These are phyloP conservation scores for Leccinum fibrillosum DNA, from an alignment of 768 basidiomycete genomes.

Conservation along the genomic window DNA sequence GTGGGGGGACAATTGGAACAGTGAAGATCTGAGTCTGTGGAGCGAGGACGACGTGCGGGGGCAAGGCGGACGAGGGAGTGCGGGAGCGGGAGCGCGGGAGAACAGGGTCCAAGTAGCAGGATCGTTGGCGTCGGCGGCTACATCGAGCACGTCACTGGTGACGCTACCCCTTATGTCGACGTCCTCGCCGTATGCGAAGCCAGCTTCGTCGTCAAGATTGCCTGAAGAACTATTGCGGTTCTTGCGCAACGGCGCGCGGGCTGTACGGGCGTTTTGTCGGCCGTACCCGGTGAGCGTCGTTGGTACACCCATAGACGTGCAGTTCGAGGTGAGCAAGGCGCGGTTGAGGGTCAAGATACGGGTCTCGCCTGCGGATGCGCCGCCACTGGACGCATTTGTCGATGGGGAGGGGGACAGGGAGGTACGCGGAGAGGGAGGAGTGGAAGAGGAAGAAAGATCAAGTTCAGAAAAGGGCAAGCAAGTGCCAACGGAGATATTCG, in stretches of 20 bases:
- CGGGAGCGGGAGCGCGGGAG: background rate
- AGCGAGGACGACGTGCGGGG: slow-evolving; percentile 63
- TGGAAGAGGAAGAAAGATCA: background rate
- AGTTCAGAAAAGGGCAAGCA: slow-evolving; percentile 14
- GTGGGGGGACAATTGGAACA: slow-evolving; percentile 97
- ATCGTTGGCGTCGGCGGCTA: slow-evolving; percentile 6
- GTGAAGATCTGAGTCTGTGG: slow-evolving; percentile 93
- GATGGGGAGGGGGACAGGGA: background rate
- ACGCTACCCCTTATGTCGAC: slow-evolving; percentile 19
- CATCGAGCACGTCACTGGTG: slow-evolving; percentile 18
- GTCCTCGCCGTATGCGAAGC: slow-evolving; percentile 1
- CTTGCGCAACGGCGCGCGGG: slow-evolving; percentile 83
- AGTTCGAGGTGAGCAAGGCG: slow-evolving; percentile 74
- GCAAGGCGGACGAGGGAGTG: background rate
- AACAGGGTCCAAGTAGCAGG: background rate
- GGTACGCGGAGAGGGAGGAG: background rate
- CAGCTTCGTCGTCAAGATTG: background rate
- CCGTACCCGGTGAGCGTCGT: slow-evolving; percentile 79
- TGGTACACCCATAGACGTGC: slow-evolving; percentile 60
- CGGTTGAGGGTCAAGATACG: slow-evolving; percentile 65
- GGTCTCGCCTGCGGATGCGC: slow-evolving; percentile 58
- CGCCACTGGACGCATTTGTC: background rate
- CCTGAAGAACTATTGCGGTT: slow-evolving; percentile 47
- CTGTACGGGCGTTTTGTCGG: slow-evolving; percentile 77
- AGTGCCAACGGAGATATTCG: slow-evolving; percentile 80